Evolutionary conservation across 106 monocot genomes (phyloP), one percentile per base, ranked within the genome.

Genomic region (Dendrobium huoshanense): DNA sequence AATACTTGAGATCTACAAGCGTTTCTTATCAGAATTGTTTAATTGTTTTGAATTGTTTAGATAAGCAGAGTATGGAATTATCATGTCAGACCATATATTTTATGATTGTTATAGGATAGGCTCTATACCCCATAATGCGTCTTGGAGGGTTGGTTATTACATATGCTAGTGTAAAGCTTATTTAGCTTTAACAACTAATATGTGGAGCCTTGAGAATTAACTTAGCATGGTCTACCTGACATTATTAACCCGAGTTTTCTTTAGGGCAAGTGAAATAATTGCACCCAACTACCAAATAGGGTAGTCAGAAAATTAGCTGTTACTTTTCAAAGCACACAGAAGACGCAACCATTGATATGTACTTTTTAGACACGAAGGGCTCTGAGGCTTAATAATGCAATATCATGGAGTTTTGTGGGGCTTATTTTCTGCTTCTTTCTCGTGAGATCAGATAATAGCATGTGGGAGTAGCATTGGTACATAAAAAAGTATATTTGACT

Each of bases 281-380:
- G 61, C 3, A 61, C n/a, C 61, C 7, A 61, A 61, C 61, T 61
- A 61, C 61, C 61, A 61, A n/a, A 61, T 61, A 4, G 4, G 22
- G n/a, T 19, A 61, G 51, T 51, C 51, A 15, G 51, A 61, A 20
- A 4, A 61, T 4, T 61, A 61, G 61, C 22, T 61, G 61, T 61
- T 61, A 22, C 61, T 22, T 61, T 61, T 61, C 61, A 61, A 61
- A 61, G 61, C 61, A n/a, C 22, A 61, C 61, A 61, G n/a, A 61
- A 61, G 19, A 61, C 61, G 22, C 22, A 61, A 61, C 61, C 61
- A 22, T 22, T 61, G 61, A 61, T n/a, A n/a, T 61, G 61, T 61
- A 61, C 61, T 20, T 4, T 22, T 61, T n/a, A 61, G 61, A 61
- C 61, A n/a, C 7, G 7, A 61, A 61, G 61, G 61, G 61, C 0